Base-by-base conservation (phyloP, 192 early-diverging fungal species). In the Backusella macrospora region DNA sequence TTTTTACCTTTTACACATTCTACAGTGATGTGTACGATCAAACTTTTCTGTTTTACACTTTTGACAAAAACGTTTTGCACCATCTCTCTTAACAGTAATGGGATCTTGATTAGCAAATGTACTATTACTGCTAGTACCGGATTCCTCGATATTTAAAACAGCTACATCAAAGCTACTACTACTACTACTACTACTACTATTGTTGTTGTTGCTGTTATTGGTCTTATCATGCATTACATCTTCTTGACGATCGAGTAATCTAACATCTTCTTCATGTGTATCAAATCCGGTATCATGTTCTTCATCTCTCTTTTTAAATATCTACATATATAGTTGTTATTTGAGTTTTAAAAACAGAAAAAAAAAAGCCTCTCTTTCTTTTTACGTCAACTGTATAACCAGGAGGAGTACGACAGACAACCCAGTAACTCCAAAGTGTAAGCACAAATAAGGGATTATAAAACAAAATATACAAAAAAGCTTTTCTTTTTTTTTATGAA, bases 21-120 rank as follows among this genome's bases (percentile, higher is more conserved):
- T 46, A 47, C 80, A 81, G 18, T 81, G 80, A 46, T 81, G 80
- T 13, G 73, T 63, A 38, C 80, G 68, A 62, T 81, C 80, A 68
- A 72, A 68, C 43, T 81, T 81, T 12, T 59, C 49, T 48, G 75
- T 6, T 40, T 75, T 63, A 55, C 80, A 81, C 46, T 81, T 81
- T 52, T 81, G 72, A 65, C 80, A 81, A 39, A 72, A 81, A n/a
- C 80, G 66, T 45, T 15, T 49, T 7, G 62, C 64, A 12, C 80
- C 80, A 66, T 75, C 70, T 38, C 76, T 44, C 62, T 81, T 81
- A 0, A 81, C 80, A 21, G 68, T 68, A 46, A 75, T 49, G n/a
- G 63, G 52, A 9, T 16, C 5, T 7, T 13, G 63, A 23, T 3
- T n/a, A 38, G 44, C 15, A 10, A n/a, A 37, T 16, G 18, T 40